phyloP scores from a whole-genome alignment of 192 early-diverging fungal species.

The Martensiomyces pterosporus region DNA sequence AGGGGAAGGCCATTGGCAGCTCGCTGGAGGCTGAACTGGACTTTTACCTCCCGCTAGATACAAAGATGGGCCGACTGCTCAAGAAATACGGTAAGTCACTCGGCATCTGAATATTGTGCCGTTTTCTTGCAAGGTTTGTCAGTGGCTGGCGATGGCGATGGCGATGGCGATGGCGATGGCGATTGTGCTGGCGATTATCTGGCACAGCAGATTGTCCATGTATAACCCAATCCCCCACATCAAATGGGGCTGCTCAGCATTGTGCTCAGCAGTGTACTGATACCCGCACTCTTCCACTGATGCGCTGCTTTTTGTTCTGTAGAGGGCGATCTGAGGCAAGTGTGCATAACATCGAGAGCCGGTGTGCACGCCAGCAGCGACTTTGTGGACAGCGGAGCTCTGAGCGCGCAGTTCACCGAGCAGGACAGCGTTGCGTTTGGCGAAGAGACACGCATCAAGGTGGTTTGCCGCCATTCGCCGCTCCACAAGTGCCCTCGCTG shows the following conservation, averaged over 20 bases:
- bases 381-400: not conserved
- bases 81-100: constrained; percentile 3
- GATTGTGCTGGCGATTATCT: no score
- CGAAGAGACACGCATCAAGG: constrained; percentile 15
- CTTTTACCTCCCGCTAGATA: constrained; percentile 25
- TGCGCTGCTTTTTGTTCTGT: no score
- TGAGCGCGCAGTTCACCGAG: not conserved
- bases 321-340: constrained; percentile 24
- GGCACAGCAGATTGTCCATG: no score
- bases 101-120: no score
- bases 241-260: no score
- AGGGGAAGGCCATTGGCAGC: constrained; percentile 36
- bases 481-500: constrained; percentile 76
- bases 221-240: no score
- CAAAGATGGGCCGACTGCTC: constrained; percentile 25
- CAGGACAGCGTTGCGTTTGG: constrained; percentile 22
- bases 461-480: constrained; percentile 50
- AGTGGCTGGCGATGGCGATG: no score
- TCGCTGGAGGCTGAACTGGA: constrained; percentile 46
- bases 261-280: no score
- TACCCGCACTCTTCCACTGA: no score
- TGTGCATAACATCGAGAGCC: constrained; percentile 29
- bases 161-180: no score
- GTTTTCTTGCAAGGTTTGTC: no score
- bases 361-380: constrained; percentile 10